Base-by-base conservation (phyloP, 441 rosid genomes). In the Adansonia madagascariensis region DNA sequence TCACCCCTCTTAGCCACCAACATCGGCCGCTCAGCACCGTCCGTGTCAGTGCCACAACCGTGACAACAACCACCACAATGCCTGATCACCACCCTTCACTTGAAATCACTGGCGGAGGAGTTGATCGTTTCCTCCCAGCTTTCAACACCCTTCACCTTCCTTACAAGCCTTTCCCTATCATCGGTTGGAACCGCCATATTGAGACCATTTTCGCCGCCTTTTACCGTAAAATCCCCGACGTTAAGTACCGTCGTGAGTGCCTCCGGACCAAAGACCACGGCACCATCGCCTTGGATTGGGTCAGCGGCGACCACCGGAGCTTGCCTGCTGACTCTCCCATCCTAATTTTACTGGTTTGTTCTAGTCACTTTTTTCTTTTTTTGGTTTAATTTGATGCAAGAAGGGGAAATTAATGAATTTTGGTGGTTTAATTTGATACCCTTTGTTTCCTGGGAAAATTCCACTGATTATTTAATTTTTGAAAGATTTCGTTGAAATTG, bases 141-240 rank as follows among this genome's bases (percentile, higher is more conserved):
- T 82, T 92, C 46, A 86, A 81, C 47, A 62, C 88, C 11, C 85
- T 87, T 53, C 56, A 78, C 50, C 88, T 76, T 59, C 85, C 94
- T 1, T 94, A 89, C 84, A 20, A 68, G 18, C 82, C 95, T 6
- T 91, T 80, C 81, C 97, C 97, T 6, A 65, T 89, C 10, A 8
- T 87, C 77, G 95, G 88, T 20, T 85, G 89, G 56, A 90, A 86
- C 86, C 84, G 92, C 82, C 98, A 94, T 82, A 79, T 88, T 57
- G 98, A 94, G 87, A 94, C 97, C 77, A 88, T 91, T 67, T 91
- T 90, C 82, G 93, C 95, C 14, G 85, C 98, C 22, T 88, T 91
- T 80, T 89, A 67, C 59, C 91, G 97, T 70, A 69, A 86, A 24
- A 69, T 82, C 49, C 94, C 97, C 6, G 83, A 77, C 10, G 86